A percentile compares a stretch with the other conserved stretches of the same genome.
Evolutionary conservation across 129 eudicot species (phyloP).

Genomic region (Solidago caesia): DNA sequence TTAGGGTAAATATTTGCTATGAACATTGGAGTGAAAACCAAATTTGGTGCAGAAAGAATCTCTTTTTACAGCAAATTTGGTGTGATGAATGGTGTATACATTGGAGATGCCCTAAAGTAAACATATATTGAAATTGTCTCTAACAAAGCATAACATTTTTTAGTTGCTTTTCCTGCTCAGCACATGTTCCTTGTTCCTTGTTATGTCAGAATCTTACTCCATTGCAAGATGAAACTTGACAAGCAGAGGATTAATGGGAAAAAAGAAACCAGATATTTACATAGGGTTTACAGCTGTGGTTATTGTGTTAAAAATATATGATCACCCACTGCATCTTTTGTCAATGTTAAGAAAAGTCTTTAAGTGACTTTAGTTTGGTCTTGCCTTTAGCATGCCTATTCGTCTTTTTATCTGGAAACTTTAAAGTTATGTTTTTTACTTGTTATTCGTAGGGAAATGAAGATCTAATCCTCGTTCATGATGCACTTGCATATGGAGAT

Average conservation of each 20-base stretch:
- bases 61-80: no score
- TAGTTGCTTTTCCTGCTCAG: no score
- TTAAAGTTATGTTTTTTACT: constrained; percentile 6
- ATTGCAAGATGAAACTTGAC: constrained; percentile 1
- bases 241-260: constrained; percentile 18
- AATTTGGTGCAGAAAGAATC: no score
- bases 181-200: no score
- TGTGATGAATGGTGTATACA: no score
- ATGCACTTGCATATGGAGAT: constrained; percentile 84
- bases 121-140: no score
- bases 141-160: no score
- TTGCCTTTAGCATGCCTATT: neutral
- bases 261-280: constrained; percentile 2
- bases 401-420: neutral
- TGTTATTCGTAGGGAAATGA: constrained; percentile 63
- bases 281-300: constrained; percentile 1
- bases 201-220: no score
- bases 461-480: constrained; percentile 82
- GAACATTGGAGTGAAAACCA: no score
- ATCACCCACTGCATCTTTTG: neutral
- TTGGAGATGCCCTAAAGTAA: no score
- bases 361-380: neutral
- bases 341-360: neutral
- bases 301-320: neutral
- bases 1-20: no score